Conservation (phyloP, 2,329 filamentous ascomycete species). For the Fusarium subtropicale region DNA sequence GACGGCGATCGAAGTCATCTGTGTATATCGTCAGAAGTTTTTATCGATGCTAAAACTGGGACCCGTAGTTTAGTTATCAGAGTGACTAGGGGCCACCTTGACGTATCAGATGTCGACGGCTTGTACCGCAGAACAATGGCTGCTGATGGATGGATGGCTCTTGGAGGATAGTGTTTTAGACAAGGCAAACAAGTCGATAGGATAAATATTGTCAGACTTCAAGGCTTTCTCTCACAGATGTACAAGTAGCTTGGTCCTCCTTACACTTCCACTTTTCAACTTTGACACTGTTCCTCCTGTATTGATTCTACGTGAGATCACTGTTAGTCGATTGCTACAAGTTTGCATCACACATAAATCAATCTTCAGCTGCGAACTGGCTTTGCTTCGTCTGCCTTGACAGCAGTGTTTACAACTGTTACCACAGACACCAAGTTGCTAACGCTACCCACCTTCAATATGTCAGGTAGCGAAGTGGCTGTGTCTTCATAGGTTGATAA, state of each 20-base stretch:
- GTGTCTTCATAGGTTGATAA: not conserved
- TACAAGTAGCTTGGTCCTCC: not conserved
- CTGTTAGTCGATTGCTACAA: not conserved
- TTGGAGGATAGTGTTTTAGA: not conserved
- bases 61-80: not conserved
- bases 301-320: no score
- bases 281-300: no score
- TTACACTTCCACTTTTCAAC: not conserved
- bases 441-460: not conserved
- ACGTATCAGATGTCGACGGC: not conserved
- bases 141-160: not conserved
- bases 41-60: not conserved
- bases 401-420: no score
- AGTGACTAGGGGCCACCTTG: not conserved
- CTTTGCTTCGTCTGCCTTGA: no score
- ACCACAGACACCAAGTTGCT: not conserved
- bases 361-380: not conserved
- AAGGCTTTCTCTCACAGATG: not conserved
- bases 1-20: no score
- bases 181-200: not conserved
- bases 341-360: not conserved
- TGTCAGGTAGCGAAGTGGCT: not conserved
- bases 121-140: not conserved
- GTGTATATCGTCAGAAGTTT: not conserved
- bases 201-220: not conserved